Conservation (phyloP, 2,329 filamentous ascomycete genomes). For the Geosmithia morbida region DNA sequence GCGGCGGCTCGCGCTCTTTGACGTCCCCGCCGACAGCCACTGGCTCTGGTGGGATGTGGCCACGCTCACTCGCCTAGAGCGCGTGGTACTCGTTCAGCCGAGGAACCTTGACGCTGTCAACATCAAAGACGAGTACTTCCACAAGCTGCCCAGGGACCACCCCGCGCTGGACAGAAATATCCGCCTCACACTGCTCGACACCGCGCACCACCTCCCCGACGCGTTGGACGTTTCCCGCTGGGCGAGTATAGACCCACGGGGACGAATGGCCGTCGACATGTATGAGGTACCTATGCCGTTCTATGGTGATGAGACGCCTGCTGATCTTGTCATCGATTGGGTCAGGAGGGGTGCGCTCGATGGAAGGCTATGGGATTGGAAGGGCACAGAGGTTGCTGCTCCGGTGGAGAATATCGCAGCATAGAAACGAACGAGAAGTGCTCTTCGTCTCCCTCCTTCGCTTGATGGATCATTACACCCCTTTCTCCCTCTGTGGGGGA, state of each 20-base stretch:
- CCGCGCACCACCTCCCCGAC: slow-evolving; percentile 8
- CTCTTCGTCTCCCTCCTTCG: background rate
- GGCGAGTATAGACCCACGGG: slow-evolving; percentile 19
- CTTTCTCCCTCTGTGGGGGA: background rate
- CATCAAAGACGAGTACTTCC: slow-evolving; percentile 26
- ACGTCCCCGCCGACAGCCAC: slow-evolving; percentile 19
- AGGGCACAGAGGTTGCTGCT: slow-evolving; percentile 5
- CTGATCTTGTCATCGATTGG: slow-evolving; percentile 22
- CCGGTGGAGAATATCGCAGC: background rate
- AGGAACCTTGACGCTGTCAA: slow-evolving; percentile 15
- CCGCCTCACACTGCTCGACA: slow-evolving; percentile 17
- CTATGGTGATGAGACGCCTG: slow-evolving; percentile 20
- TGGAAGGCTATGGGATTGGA: slow-evolving; percentile 23
- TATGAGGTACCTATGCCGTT: slow-evolving; percentile 23
- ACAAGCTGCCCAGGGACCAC: slow-evolving; percentile 13
- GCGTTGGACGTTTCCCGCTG: slow-evolving; percentile 7
- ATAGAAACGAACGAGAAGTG: background rate
- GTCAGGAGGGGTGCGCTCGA: slow-evolving; percentile 23
- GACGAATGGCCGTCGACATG: slow-evolving; percentile 20
- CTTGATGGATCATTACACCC: background rate
- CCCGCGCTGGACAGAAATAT: slow-evolving; percentile 11
- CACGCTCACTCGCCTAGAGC: slow-evolving; percentile 19
- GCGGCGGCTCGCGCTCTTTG: slow-evolving; percentile 26
- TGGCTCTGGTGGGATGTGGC: slow-evolving; percentile 24
- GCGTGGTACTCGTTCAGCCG: slow-evolving; percentile 25